phyloP scores from a whole-genome alignment of 768 basidiomycete species.

The Agaricus subrufescens region DNA sequence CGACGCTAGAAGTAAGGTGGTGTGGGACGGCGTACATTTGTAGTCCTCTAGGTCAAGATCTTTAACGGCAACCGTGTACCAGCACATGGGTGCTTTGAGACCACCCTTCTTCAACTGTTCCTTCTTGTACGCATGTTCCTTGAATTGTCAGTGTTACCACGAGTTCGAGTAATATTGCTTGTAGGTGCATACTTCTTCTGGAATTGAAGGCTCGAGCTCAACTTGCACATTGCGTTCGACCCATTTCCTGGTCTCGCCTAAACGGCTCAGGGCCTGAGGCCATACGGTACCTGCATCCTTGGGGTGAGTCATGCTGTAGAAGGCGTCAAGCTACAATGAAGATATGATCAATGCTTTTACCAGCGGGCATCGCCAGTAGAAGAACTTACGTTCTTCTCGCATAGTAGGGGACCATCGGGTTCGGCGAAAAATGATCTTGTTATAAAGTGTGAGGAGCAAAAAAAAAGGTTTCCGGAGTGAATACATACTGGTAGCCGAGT shows the following conservation, averaged over 20 bases:
- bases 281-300: constrained; percentile 6
- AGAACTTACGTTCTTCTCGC: constrained; percentile 33
- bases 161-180: not conserved
- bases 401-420: constrained; percentile 25
- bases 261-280: constrained; percentile 8
- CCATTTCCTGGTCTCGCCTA: constrained; percentile 13
- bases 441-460: not conserved
- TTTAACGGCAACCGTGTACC: constrained; percentile 24
- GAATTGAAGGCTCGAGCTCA: not conserved
- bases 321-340: constrained; percentile 30
- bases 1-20: not conserved
- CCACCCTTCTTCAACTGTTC: constrained; percentile 21
- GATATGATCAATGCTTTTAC: not conserved
- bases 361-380: not conserved
- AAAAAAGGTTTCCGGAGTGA: too few species aligned
- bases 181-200: constrained; percentile 9
- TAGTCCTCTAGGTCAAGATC: constrained; percentile 24
- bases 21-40: constrained; percentile 19
- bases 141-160: not conserved
- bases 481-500: constrained; percentile 22
- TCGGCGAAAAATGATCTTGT: constrained; percentile 29
- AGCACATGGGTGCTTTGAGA: constrained; percentile 25
- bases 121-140: constrained; percentile 22
- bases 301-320: constrained; percentile 27
- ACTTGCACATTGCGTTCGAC: constrained; percentile 9